Conservation (phyloP, 306 rosid species). For the Psophocarpus tetragonolobus region DNA sequence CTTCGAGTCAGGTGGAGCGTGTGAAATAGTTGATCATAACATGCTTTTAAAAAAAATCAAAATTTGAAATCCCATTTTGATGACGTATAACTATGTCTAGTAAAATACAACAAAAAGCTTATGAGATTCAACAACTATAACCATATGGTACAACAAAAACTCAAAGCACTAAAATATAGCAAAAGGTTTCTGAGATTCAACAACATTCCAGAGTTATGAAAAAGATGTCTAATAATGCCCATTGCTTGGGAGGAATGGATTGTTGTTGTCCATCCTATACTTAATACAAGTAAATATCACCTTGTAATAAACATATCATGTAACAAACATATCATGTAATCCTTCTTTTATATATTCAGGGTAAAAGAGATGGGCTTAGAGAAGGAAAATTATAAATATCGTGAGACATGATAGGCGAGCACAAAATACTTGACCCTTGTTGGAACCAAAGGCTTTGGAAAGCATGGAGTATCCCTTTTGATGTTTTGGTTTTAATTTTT, state of each 20-base stretch:
- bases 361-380: neutral
- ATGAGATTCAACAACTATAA: too few relatives aligned
- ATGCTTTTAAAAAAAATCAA: neutral
- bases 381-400: neutral
- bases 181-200: slow-evolving; percentile 23
- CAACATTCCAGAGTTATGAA: neutral
- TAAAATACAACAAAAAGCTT: too few relatives aligned
- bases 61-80: neutral
- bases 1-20: slow-evolving; percentile 18
- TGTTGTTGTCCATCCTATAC: slow-evolving; percentile 5
- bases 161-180: slow-evolving; percentile 1
- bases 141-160: slow-evolving; percentile 22
- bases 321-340: too few relatives aligned
- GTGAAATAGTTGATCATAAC: slow-evolving; percentile 12
- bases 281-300: neutral
- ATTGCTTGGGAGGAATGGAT: slow-evolving; percentile 21
- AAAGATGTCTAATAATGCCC: neutral
- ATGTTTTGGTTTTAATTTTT: too few relatives aligned
- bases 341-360: too few relatives aligned
- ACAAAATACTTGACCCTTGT: slow-evolving; percentile 72
- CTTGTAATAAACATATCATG: too few relatives aligned
- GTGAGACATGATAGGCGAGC: neutral
- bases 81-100: slow-evolving; percentile 10
- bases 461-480: too few relatives aligned
- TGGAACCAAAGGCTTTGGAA: too few relatives aligned